Percentiles rank a stretch among this genome's conserved stretches.
Conservation (phyloP, 768 basidiomycete species). For the Mycena venus region DNA sequence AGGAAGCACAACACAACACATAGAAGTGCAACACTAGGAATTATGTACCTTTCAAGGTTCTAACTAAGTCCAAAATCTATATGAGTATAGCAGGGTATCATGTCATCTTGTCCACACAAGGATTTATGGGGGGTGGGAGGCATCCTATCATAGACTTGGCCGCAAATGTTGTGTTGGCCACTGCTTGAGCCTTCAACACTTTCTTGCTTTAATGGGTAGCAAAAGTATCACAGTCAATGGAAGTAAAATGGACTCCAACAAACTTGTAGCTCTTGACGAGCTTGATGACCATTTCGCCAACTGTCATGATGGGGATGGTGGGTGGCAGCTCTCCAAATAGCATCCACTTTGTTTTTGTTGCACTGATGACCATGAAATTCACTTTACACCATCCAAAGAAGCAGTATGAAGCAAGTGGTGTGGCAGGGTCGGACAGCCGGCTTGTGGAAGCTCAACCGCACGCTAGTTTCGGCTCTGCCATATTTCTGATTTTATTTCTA, state of each 20-base stretch:
- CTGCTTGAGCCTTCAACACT: background rate
- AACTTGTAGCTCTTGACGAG: conserved; percentile 7
- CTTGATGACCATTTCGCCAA: conserved; percentile 1
- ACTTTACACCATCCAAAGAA: conserved; percentile 37
- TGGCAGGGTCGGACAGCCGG: no score
- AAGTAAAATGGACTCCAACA: background rate
- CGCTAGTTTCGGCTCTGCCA: no score
- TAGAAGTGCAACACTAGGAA: no score
- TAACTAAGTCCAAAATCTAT: no score
- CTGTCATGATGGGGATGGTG: background rate
- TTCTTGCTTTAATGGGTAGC: background rate
- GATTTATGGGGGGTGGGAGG: conserved; percentile 26
- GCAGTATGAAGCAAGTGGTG: no score
- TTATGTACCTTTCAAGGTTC: no score
- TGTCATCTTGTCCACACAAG: no score
- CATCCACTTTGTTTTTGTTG: conserved; percentile 36
- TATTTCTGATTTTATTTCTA: no score
- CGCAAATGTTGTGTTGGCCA: background rate
- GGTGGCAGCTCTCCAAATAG: conserved; percentile 25
- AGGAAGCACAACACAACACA: no score
- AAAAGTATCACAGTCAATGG: background rate
- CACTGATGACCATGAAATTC: conserved; percentile 44
- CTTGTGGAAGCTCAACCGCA: no score
- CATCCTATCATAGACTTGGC: conserved; percentile 19
- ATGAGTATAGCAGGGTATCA: no score